Percentiles rank a stretch among this genome's conserved stretches.
phyloP scores from a whole-genome alignment of 208 protist genomes.

The Trypanosoma platydactyli region DNA sequence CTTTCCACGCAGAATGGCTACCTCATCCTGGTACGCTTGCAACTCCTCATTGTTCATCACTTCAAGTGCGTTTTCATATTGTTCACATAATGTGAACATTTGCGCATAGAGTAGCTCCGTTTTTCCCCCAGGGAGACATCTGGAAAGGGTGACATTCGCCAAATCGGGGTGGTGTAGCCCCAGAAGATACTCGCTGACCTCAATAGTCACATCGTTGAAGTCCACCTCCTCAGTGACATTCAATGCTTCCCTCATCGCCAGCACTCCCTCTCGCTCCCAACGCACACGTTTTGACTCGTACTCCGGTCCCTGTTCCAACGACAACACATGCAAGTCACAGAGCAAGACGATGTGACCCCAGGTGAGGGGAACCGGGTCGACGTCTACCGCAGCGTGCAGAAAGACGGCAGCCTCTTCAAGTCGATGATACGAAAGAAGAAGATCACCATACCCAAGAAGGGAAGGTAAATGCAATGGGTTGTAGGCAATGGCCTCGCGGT shows the following conservation, averaged over 20 bases:
- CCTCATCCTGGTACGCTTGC: slow-evolving; percentile 33
- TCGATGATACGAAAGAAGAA: slow-evolving; percentile 75
- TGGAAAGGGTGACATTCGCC: slow-evolving; percentile 70
- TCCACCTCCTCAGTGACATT: slow-evolving; percentile 24
- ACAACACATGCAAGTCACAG: slow-evolving; percentile 54
- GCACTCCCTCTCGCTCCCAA: slow-evolving; percentile 56
- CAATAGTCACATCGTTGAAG: slow-evolving; percentile 25
- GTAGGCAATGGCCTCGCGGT: slow-evolving; percentile 84
- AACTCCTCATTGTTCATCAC: slow-evolving; percentile 34
- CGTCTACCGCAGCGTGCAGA: slow-evolving; percentile 77
- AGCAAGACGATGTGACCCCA: slow-evolving; percentile 76
- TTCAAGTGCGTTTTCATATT: slow-evolving; percentile 64
- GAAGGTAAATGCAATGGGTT: slow-evolving; percentile 50
- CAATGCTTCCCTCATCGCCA: slow-evolving; percentile 57
- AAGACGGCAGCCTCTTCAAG: slow-evolving; percentile 87
- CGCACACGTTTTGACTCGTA: slow-evolving; percentile 39
- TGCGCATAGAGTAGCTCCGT: slow-evolving; percentile 76
- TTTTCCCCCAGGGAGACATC: slow-evolving; percentile 37
- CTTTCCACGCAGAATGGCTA: slow-evolving; percentile 61
- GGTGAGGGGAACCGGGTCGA: slow-evolving; percentile 40
- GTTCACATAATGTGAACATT: slow-evolving; percentile 70
- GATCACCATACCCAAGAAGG: slow-evolving; percentile 80
- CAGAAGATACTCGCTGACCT: slow-evolving; percentile 53
- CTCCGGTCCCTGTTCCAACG: slow-evolving; percentile 45
- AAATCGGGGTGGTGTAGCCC: slow-evolving; percentile 70